phyloP scores from a whole-genome alignment of 805 yeast species.

The Myxozyma sirexii region DNA sequence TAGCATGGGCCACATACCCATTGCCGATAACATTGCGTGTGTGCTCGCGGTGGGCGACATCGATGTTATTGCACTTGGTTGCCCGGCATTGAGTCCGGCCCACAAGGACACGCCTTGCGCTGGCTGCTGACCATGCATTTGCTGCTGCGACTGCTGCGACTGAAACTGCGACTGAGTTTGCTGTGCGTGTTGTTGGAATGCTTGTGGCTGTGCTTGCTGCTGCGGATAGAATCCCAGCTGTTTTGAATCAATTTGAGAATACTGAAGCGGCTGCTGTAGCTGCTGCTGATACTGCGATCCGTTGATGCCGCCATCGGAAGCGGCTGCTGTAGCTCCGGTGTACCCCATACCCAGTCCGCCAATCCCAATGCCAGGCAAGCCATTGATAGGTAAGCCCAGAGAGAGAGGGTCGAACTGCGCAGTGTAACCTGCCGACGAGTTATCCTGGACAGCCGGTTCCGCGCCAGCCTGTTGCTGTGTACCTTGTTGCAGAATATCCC shows the following conservation, averaged over 20 bases:
- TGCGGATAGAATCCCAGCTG: background rate
- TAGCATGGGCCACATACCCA: conserved; percentile 20
- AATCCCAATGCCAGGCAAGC: conserved; percentile 11
- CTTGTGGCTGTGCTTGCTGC: conserved; percentile 7
- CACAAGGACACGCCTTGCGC: background rate
- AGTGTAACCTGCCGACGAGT: background rate
- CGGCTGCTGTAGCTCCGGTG: background rate
- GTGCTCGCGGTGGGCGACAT: conserved; percentile 1
- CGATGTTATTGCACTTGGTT: background rate
- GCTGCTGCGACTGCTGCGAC: conserved; percentile 2
- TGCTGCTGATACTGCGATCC: background rate
- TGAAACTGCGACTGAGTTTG: background rate
- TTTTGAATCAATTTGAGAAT: background rate
- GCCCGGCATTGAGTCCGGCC: background rate
- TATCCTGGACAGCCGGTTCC: background rate
- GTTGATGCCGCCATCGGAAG: background rate
- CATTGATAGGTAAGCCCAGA: background rate
- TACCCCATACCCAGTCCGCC: conserved; percentile 2
- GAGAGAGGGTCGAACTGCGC: conserved; percentile 8
- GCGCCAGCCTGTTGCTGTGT: conserved; percentile 11
- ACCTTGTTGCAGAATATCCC: conserved; percentile 34
- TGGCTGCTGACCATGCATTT: background rate
- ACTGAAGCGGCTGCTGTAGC: background rate
- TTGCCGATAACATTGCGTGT: background rate
- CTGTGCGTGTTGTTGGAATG: background rate